Evolutionary conservation across 2,329 filamentous ascomycete species (phyloP), one percentile per base, ranked within the genome.

Genomic region (Dactylonectria estremocensis): DNA sequence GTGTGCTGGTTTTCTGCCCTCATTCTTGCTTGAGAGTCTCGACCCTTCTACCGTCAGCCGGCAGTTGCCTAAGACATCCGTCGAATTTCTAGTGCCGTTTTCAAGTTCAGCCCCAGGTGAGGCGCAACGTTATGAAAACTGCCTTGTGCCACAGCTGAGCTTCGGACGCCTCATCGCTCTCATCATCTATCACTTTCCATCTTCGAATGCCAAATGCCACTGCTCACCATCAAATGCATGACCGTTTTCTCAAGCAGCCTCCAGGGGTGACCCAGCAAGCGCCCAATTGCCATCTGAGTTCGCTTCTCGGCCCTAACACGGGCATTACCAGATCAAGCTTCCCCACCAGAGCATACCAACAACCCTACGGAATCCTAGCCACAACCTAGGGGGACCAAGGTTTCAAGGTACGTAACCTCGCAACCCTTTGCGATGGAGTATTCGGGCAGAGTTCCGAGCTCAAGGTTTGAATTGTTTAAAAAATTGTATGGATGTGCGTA

Each of bases 271-370:
- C 40, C 40, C 16, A n/a, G 40, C 40, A 43, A 43, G 40, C 40
- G 5, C 40, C 7, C 40, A 28, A 7, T 28, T 7, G 24, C 24
- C 24, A 28, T 28, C 24, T 28, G 24, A 28, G 16, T 43, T 43
- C n/a, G n/a, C 40, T 43, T n/a, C 40, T 43, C 40, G 40, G 40
- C 40, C 40, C 40, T 43, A 43, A 43, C 40, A 43, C 40, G 40
- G 40, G 14, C 40, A 43, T 43, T 43, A 5, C n/a, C 40, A 43
- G 16, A 43, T 9, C 40, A 43, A 5, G 14, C 40, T 43, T 43
- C 40, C 40, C 40, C 40, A 43, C 40, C 40, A 43, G 6, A 43
- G 16, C 40, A 5, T 43, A 8, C 40, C 40, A n/a, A 43, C 40
- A n/a, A n/a, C 40, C 40, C 14, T 43, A n/a, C 40, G n/a, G 5